Evolutionary conservation across 164 flowering plant genomes (phyloP).

Genomic region (Nymphaea colorata): DNA sequence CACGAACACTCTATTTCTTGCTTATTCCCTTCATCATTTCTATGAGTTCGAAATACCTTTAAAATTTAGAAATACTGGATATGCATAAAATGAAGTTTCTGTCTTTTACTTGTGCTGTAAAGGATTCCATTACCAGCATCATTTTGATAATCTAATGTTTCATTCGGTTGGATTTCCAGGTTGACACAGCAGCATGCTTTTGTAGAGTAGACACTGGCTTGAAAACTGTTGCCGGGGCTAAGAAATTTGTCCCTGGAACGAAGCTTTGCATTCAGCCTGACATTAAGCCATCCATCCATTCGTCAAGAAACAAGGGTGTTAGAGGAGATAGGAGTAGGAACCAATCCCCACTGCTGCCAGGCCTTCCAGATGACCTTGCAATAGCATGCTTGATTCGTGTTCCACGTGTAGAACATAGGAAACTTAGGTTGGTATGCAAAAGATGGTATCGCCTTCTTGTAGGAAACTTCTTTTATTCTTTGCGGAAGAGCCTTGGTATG

Average conservation of each 20-base stretch:
- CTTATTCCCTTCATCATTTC: no score
- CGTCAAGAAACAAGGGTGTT: slow-evolving; percentile 7
- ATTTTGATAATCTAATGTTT: not conserved
- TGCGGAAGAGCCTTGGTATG: slow-evolving; percentile 71
- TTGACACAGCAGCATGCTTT: slow-evolving; percentile 67
- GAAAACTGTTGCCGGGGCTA: slow-evolving; percentile 76
- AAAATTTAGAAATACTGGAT: not conserved
- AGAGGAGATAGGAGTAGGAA: slow-evolving; percentile 44
- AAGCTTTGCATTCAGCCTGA: slow-evolving; percentile 67
- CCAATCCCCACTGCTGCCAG: slow-evolving; percentile 86
- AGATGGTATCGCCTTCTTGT: slow-evolving; percentile 78
- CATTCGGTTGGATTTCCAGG: slow-evolving; percentile 13
- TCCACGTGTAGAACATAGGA: slow-evolving; percentile 82
- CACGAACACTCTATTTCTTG: not conserved
- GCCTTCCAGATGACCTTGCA: slow-evolving; percentile 96
- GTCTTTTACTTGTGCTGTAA: not conserved
- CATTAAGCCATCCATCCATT: slow-evolving; percentile 67
- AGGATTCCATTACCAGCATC: not conserved
- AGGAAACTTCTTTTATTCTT: slow-evolving; percentile 80
- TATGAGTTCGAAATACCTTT: no score
- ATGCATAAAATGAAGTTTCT: not conserved
- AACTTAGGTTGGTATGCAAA: slow-evolving; percentile 87
- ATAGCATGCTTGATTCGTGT: slow-evolving; percentile 89
- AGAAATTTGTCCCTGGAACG: slow-evolving; percentile 63
- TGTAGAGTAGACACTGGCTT: slow-evolving; percentile 77